Base-by-base conservation (phyloP, 768 basidiomycete species). In the Boletus insuetus region DNA sequence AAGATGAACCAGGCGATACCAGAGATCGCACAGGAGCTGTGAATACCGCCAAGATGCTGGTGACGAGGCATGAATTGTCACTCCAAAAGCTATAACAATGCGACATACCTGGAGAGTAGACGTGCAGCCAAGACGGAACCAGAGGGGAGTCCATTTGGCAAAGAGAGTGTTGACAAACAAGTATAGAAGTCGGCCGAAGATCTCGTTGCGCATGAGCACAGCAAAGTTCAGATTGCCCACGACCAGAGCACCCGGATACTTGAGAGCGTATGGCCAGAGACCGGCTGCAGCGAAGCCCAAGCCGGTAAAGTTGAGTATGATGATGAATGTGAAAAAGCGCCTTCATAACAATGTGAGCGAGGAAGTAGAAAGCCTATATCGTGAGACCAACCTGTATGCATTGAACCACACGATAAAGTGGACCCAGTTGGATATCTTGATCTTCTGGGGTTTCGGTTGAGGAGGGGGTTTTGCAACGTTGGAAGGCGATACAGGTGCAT, bases 101-200 rank as follows among this genome's bases (percentile, higher is more conserved):
- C 11, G 6, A 52, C 67, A 37, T 59, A 82, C 84, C 77, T 86
- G 86, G 39, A 89, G 77, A 11, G 84, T 81, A 26, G 87, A 88
- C 0, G 87, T 89, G 72, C 85, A 87, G 29, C 80, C 84, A 19
- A 89, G 75, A 54, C 88, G 79, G 72, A 79, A 89, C 79, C 79
- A 82, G 31, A 90, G 74, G 20, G 88, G 88, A 2, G 88, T 71
- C 88, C 88, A 89, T 84, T 88, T 91, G n/a, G 87, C 86, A 58
- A 93, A 91, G 29, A 79, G 69, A 0, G 82, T 87, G 66, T 89
- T 92, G 58, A 89, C 79, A 20, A 85, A 62, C 44, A 84, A 69
- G 66, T 91, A 93, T 14, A 93, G 64, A 35, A 83, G 69, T n/a
- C 91, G 85, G 11, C 89, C 87, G 58, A 92, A 92, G 2, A 91